Conservation (phyloP, 495 filamentous ascomycete species). For the Aspergillus cavernicola region DNA sequence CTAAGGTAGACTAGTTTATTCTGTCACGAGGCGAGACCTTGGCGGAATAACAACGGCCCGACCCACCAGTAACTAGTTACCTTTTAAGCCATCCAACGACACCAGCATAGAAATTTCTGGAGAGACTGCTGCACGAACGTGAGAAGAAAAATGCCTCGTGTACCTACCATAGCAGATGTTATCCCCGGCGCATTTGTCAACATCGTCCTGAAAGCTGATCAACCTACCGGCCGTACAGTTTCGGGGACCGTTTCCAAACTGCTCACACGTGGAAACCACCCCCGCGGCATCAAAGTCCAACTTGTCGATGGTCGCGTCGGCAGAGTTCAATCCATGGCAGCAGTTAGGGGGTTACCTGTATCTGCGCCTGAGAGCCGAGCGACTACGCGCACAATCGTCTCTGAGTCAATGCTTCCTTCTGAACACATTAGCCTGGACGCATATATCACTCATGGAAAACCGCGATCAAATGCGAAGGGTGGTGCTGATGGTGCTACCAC, state of each 20-base stretch:
- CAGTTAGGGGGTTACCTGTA: too few species aligned
- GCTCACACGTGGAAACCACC: constrained; percentile 66
- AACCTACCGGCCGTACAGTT: constrained; percentile 64
- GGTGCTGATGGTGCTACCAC: not conserved
- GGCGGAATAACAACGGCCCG: too few species aligned
- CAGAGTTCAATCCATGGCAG: constrained; percentile 51
- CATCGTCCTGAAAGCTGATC: constrained; percentile 68
- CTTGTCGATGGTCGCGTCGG: constrained; percentile 64
- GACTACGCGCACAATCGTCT: too few species aligned
- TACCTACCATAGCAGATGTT: constrained; percentile 20
- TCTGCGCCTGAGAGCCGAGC: too few species aligned
- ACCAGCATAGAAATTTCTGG: too few species aligned
- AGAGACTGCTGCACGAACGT: too few species aligned
- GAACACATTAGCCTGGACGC: constrained; percentile 14
- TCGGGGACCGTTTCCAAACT: constrained; percentile 56
- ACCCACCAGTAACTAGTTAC: too few species aligned
- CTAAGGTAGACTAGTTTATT: too few species aligned
- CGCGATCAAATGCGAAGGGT: not conserved
- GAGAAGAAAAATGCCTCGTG: constrained; percentile 14
- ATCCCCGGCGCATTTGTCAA: constrained; percentile 54
- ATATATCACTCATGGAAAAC: constrained; percentile 14
- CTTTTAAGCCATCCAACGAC: too few species aligned
- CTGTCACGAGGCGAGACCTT: too few species aligned
- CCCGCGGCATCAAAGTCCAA: constrained; percentile 73
- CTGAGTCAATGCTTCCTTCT: constrained; percentile 5